Evolutionary conservation across 129 eudicot genomes (phyloP), one percentile per base, ranked within the genome.

Genomic region (Pulicaria dysenterica): DNA sequence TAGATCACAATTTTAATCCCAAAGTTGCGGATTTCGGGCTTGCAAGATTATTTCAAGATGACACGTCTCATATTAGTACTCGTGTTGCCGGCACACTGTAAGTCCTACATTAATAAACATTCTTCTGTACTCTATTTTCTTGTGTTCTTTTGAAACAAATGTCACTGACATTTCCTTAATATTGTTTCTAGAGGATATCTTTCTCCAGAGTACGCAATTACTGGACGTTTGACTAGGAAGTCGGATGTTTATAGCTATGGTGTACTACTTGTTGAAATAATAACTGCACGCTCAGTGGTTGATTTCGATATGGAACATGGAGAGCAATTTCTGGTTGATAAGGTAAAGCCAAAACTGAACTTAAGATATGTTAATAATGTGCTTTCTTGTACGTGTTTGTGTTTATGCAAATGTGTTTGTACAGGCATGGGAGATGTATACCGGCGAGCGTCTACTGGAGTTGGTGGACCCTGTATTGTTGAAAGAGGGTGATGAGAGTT

Each of bases 201-300:
- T 55, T 84, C 98, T 71, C 95, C 96, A 2, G 98, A 92, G 77
- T 92, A 87, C 10, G 98, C 98, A 13, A 36, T 87, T 24, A 92
- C 86, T 7, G 98, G 98, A 63, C 98, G 76, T 39, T 79, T 89
- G 62, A 86, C 94, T 39, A 74, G 91, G 3, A 92, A 92, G 77
- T 89, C 97, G 3, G 97, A 92, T 54, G 89, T 92, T 60, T 92
- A 92, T 42, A 89, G 97, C 83, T 92, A 74, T n/a, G 97, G 97
- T 24, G 97, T 89, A 13, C 72, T 92, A 40, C 73, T 92, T 36
- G 67, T 92, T 74, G 89, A 89, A 70, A 83, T 92, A 15, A 77
- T 92, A 42, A 86, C 83, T 37, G 96, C 96, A 9, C 80, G 75
- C 9, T 71, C 91, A 0, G 88, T 87, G 6, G 91, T 89, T 14